Conservation (phyloP, 2,329 filamentous ascomycete genomes). For the Zalaria sp. region DNA sequence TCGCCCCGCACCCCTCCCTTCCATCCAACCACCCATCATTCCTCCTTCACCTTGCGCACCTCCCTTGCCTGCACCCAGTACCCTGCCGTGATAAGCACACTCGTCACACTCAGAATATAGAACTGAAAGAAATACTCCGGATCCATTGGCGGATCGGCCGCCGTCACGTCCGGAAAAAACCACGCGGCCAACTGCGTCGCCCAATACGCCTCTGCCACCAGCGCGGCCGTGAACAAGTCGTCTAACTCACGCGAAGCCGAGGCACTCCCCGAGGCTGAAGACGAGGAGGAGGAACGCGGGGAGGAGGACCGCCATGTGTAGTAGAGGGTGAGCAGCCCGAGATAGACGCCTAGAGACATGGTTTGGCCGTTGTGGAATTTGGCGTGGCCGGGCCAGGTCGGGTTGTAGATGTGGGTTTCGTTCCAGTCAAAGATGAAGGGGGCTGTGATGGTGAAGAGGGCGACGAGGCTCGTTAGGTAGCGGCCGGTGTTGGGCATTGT, state of each 20-base stretch:
- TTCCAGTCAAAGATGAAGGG: conserved; percentile 2
- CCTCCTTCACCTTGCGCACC: not conserved
- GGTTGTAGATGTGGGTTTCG: conserved; percentile 2
- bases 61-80: not conserved
- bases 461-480: not conserved
- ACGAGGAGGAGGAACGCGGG: too few species aligned
- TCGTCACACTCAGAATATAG: not conserved
- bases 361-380: conserved; percentile 39
- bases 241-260: conserved; percentile 1
- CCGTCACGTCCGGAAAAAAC: not conserved
- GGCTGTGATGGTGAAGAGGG: not conserved
- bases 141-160: not conserved
- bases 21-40: too few species aligned
- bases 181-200: not conserved
- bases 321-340: conserved; percentile 25
- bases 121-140: not conserved
- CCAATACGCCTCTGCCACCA: conserved; percentile 12
- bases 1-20: too few species aligned
- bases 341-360: conserved; percentile 30
- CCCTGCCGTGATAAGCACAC: not conserved
- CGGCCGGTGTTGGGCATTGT: not conserved
- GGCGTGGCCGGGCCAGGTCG: conserved; percentile 1
- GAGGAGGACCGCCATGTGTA: conserved; percentile 15
- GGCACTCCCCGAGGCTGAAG: not conserved
- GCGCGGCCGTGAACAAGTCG: conserved; percentile 18